A percentile compares a stretch with the other conserved stretches of the same genome.
phyloP scores from a whole-genome alignment of 2,329 filamentous ascomycete genomes.

The Atkinsonella texensis region DNA sequence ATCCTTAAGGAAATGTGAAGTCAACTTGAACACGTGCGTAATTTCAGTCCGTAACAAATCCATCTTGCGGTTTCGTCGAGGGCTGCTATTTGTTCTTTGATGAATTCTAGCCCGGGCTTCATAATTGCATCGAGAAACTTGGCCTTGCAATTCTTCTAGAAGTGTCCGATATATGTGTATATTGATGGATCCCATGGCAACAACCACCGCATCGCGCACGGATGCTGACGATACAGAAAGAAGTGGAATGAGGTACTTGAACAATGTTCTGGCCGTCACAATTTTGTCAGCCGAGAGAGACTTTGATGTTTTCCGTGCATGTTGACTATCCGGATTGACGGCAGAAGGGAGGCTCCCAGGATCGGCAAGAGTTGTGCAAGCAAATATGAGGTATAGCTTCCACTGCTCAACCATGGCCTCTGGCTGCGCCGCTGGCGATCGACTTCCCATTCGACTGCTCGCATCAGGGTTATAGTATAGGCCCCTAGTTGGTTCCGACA shows the following conservation, averaged over 20 bases:
- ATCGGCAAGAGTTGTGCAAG: slow-evolving; percentile 87
- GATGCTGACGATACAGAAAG: slow-evolving; percentile 67
- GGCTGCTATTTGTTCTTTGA: slow-evolving; percentile 72
- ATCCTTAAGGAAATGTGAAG: slow-evolving; percentile 74
- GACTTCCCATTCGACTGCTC: slow-evolving; percentile 35
- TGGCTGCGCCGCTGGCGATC: slow-evolving; percentile 59
- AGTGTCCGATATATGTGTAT: slow-evolving; percentile 84
- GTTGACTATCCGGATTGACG: slow-evolving; percentile 48
- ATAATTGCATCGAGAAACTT: slow-evolving; percentile 75
- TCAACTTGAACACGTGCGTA: slow-evolving; percentile 90
- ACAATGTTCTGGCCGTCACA: slow-evolving; percentile 76
- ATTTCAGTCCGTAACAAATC: slow-evolving; percentile 87
- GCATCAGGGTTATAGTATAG: slow-evolving; percentile 51
- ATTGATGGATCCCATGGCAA: slow-evolving; percentile 89
- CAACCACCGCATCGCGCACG: slow-evolving; percentile 80
- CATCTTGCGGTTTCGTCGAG: slow-evolving; percentile 69
- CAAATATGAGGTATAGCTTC: slow-evolving; percentile 95
- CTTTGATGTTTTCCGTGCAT: slow-evolving; percentile 70
- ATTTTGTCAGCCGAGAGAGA: slow-evolving; percentile 61
- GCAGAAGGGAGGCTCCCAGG: slow-evolving; percentile 44
- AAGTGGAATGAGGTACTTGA: slow-evolving; percentile 83
- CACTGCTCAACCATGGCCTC: slow-evolving; percentile 92
- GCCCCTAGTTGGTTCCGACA: slow-evolving; percentile 63
- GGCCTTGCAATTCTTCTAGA: slow-evolving; percentile 78
- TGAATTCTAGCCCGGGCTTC: slow-evolving; percentile 81